Conservation (phyloP, 2,329 filamentous ascomycete species). For the Pseudogymnoascus sp. region DNA sequence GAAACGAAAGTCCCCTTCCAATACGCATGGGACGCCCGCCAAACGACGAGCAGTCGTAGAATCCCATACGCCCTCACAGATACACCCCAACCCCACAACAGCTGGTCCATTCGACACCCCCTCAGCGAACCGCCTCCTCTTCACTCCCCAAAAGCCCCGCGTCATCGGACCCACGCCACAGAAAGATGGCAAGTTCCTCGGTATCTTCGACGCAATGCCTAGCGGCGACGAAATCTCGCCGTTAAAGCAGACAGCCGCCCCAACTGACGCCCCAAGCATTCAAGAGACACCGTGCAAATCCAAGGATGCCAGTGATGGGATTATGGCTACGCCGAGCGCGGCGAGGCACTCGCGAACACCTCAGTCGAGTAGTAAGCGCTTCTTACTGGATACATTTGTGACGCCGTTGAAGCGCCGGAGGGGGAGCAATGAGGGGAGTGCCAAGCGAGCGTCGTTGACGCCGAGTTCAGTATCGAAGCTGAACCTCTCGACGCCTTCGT, state of each 20-base stretch:
- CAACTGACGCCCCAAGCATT: conserved; percentile 24
- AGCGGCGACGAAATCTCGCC: conserved; percentile 36
- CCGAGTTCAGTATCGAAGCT: conserved; percentile 47
- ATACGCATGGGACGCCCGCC: conserved; percentile 37
- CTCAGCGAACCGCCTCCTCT: conserved; percentile 49
- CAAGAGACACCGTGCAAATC: conserved; percentile 34
- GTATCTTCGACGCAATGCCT: conserved; percentile 64
- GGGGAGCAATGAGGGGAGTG: conserved; percentile 31
- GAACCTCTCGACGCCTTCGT: conserved; percentile 62
- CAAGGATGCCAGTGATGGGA: conserved; percentile 11
- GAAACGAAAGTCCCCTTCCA: conserved; percentile 19
- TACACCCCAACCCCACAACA: conserved; percentile 29
- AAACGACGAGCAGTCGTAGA: conserved; percentile 40
- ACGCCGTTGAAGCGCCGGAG: conserved; percentile 52
- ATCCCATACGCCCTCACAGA: conserved; percentile 41
- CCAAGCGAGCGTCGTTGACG: conserved; percentile 25
- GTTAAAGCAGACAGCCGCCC: conserved; percentile 20
- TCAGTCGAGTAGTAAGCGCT: conserved; percentile 50
- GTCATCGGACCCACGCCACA: conserved; percentile 73
- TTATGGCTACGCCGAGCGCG: conserved; percentile 7
- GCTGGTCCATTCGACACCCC: conserved; percentile 47
- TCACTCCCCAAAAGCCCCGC: conserved; percentile 51
- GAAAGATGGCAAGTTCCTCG: conserved; percentile 66
- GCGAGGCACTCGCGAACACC: conserved; percentile 35
- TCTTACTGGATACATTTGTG: conserved; percentile 54